Percentiles rank a stretch among this genome's conserved stretches.
phyloP scores from a whole-genome alignment of 78 protist genomes.

The Dictyostelium purpureum region DNA sequence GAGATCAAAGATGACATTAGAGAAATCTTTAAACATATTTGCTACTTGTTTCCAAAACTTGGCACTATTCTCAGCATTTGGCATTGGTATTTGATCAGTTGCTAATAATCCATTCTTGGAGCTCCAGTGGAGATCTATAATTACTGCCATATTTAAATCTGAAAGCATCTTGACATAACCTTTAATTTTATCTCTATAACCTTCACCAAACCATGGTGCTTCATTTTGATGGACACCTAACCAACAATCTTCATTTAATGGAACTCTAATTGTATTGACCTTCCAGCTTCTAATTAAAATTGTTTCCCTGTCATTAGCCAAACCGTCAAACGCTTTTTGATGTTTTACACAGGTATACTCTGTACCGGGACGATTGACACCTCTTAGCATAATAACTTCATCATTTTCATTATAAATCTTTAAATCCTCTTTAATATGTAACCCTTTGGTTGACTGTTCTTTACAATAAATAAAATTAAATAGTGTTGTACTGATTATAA shows the following conservation, averaged over 20 bases:
- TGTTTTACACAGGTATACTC: constrained; percentile 61
- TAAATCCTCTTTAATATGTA: constrained; percentile 13
- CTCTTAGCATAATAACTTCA: constrained; percentile 19
- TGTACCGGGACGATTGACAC: constrained; percentile 68
- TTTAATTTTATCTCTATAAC: constrained; percentile 10
- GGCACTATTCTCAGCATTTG: background rate
- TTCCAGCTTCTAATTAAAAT: constrained; percentile 38
- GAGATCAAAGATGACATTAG: constrained; percentile 43
- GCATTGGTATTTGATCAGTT: constrained; percentile 66
- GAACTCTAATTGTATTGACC: constrained; percentile 47
- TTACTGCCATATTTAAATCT: constrained; percentile 26
- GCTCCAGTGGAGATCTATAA: constrained; percentile 63
- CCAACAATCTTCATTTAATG: constrained; percentile 75
- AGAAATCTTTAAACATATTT: background rate
- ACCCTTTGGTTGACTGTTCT: constrained; percentile 30
- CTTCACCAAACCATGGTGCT: constrained; percentile 18
- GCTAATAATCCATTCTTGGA: constrained; percentile 1
- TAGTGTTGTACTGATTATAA: background rate
- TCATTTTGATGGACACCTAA: constrained; percentile 30
- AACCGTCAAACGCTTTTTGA: constrained; percentile 37
- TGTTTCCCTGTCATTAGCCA: constrained; percentile 13
- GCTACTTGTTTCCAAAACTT: constrained; percentile 57
- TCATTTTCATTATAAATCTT: background rate
- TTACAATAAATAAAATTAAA: background rate
- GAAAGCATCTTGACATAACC: constrained; percentile 12